phyloP scores from a whole-genome alignment of 2,329 filamentous ascomycete species.

The Penicillium sp. region DNA sequence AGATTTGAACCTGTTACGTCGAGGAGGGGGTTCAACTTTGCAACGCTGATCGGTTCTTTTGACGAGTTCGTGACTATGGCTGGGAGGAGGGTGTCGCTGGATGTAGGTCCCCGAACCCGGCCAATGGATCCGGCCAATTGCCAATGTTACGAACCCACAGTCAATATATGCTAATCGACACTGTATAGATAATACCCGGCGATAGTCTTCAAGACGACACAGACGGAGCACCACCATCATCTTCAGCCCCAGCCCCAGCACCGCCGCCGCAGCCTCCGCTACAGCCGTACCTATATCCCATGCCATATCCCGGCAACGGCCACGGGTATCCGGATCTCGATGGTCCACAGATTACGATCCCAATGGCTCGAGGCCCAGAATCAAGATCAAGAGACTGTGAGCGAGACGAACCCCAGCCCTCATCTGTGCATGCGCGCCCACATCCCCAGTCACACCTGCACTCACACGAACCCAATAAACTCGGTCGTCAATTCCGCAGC shows the following conservation, averaged over 20 bases:
- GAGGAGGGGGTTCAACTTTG: constrained; percentile 52
- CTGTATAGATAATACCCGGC: neutral
- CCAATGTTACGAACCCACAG: neutral
- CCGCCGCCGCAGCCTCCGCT: neutral
- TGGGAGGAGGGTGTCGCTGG: constrained; percentile 44
- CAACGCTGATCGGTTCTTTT: constrained; percentile 44
- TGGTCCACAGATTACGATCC: neutral
- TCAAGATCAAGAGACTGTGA: neutral
- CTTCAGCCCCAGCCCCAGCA: neutral
- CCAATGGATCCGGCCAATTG: neutral
- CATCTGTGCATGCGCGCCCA: neutral
- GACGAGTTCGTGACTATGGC: constrained; percentile 54
- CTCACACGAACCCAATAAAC: too few relatives aligned
- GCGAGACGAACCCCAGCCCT: neutral
- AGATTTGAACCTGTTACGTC: constrained; percentile 44
- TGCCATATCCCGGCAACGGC: neutral
- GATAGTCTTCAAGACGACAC: neutral
- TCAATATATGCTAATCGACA: neutral
- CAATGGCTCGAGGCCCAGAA: neutral
- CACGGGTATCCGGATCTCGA: neutral
- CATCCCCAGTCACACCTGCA: neutral
- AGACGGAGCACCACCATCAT: neutral
- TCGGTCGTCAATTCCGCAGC: too few relatives aligned
- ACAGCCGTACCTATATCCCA: neutral
- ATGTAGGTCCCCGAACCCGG: constrained; percentile 20